These are phyloP conservation scores for Chamaecrista fasciculata DNA, from an alignment of 306 rosid species.

Conservation along the genomic window DNA sequence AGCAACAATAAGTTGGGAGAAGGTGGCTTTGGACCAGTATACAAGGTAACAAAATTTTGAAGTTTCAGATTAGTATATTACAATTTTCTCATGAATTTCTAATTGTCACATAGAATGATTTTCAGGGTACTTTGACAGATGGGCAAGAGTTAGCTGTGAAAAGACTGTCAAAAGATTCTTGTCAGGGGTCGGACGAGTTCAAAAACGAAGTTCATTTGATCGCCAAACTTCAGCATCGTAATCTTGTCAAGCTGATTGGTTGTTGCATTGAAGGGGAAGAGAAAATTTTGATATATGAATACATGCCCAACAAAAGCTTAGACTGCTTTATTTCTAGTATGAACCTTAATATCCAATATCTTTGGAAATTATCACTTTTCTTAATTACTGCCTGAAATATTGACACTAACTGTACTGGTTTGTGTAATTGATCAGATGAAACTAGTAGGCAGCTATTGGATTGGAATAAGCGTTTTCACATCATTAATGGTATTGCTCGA, in stretches of 20 bases:
- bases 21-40: slow-evolving; percentile 56
- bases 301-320: slow-evolving; percentile 27
- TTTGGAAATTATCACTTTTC: neutral
- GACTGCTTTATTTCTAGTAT: slow-evolving; percentile 34
- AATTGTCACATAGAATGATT: neutral
- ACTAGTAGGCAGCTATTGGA: slow-evolving; percentile 14
- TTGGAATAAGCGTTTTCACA: slow-evolving; percentile 27
- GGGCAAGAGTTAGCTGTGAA: slow-evolving; percentile 36
- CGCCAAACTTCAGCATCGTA: slow-evolving; percentile 35
- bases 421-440: slow-evolving; percentile 19
- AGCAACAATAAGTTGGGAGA: slow-evolving; percentile 37
- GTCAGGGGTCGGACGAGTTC: slow-evolving; percentile 30
- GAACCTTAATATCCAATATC: neutral
- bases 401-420: neutral
- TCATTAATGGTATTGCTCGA: slow-evolving; percentile 27
- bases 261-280: slow-evolving; percentile 25
- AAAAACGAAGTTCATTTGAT: slow-evolving; percentile 30
- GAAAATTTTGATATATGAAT: slow-evolving; percentile 29
- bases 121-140: slow-evolving; percentile 25
- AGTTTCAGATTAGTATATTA: neutral
- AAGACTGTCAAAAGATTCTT: slow-evolving; percentile 23
- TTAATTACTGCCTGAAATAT: neutral
- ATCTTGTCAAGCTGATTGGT: slow-evolving; percentile 37
- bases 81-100: neutral
- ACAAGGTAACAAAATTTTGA: slow-evolving; percentile 34